phyloP scores from a whole-genome alignment of 2,329 filamentous ascomycete species.

The Aspergillus udagawae region DNA sequence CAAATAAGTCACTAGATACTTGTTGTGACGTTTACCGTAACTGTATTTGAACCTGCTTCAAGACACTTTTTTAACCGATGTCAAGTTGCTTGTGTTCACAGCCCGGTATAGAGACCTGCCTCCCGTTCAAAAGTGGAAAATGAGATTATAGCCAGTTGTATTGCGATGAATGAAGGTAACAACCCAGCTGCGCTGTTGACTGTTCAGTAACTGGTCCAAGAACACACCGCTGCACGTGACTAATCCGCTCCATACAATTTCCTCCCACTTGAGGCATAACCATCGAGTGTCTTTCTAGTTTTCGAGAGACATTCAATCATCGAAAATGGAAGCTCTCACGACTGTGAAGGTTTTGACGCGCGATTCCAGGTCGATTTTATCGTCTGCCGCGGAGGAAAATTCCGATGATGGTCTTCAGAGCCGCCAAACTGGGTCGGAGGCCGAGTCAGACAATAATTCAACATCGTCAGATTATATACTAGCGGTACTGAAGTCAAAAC shows the following conservation, averaged over 20 bases:
- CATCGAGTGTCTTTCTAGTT: background rate
- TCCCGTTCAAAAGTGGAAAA: background rate
- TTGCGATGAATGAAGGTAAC: background rate
- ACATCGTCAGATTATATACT: conserved; percentile 32
- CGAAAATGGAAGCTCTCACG: conserved; percentile 37
- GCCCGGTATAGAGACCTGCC: background rate
- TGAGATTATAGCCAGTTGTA: background rate
- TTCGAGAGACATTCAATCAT: background rate
- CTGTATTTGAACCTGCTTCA: background rate
- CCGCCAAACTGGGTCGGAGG: conserved; percentile 9
- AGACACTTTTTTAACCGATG: background rate
- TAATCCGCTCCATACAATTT: conserved; percentile 20
- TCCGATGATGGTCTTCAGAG: conserved; percentile 3
- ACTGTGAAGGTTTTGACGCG: conserved; percentile 36
- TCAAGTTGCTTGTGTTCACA: background rate
- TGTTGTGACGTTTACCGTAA: background rate
- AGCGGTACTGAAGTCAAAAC: conserved; percentile 37
- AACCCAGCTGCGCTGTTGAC: background rate
- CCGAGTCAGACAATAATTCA: conserved; percentile 12
- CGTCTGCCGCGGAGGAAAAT: conserved; percentile 12
- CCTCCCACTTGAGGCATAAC: conserved; percentile 8
- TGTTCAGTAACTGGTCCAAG: conserved; percentile 1
- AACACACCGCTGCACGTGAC: conserved; percentile 25
- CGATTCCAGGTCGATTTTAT: conserved; percentile 15
- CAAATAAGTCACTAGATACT: background rate